Percentiles rank a stretch among this genome's conserved stretches.
Evolutionary conservation across 306 rosid species (phyloP).

Genomic region (Nissolia schottii): DNA sequence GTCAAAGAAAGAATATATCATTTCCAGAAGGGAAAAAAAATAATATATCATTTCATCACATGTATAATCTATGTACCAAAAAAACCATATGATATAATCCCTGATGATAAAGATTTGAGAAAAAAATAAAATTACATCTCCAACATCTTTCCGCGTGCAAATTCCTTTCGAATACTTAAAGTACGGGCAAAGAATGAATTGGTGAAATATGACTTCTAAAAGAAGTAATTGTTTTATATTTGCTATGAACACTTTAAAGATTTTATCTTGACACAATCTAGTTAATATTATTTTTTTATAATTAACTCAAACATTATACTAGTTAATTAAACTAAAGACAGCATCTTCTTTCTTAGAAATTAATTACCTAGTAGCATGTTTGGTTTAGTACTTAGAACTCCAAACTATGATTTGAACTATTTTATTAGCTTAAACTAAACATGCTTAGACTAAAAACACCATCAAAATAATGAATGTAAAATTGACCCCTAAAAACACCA

Average conservation of each 20-base stretch:
- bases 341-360: not conserved
- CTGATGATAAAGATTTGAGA: not conserved
- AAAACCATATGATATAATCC: no score
- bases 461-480: not conserved
- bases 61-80: no score
- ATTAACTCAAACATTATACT: not conserved
- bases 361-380: not conserved
- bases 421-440: no score
- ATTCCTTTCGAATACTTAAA: conserved; percentile 9
- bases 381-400: no score
- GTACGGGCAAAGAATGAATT: conserved; percentile 19
- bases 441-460: no score
- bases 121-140: conserved; percentile 1
- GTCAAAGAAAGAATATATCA: conserved; percentile 1
- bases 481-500: no score
- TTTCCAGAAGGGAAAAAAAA: no score
- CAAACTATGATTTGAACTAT: no score
- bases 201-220: not conserved
- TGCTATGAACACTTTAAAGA: not conserved
- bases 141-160: not conserved
- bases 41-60: not conserved
- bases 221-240: conserved; percentile 1
- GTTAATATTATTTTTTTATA: not conserved
- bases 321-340: not conserved
- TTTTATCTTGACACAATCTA: not conserved